A percentile compares a stretch with the other conserved stretches of the same genome.
Conservation (phyloP, 305 asterid species). For the Fraxinus greggii region DNA sequence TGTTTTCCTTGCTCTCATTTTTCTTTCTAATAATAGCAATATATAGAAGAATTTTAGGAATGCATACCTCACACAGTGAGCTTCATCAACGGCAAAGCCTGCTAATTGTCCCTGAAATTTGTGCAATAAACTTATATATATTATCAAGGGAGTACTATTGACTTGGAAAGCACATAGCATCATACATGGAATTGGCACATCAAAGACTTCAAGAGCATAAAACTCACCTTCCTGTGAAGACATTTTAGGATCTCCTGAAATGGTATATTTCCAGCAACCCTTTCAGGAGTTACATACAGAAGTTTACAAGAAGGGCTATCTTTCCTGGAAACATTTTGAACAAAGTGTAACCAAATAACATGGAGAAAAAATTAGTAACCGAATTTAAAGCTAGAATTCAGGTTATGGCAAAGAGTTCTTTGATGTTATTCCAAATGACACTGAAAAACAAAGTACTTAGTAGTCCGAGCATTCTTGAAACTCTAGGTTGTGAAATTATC, state of each 20-base stretch:
- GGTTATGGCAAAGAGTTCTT: constrained; percentile 2
- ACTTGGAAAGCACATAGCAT: constrained; percentile 15
- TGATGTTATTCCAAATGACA: neutral
- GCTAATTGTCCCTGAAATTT: constrained; percentile 75
- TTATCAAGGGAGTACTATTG: constrained; percentile 15
- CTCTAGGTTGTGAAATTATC: neutral
- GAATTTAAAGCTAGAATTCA: neutral
- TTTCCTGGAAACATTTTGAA: constrained; percentile 53
- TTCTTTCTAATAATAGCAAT: constrained; percentile 6
- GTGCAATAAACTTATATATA: constrained; percentile 17
- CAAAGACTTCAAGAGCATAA: constrained; percentile 16
- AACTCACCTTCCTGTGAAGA: constrained; percentile 65
- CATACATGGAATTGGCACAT: constrained; percentile 6
- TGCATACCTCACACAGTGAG: constrained; percentile 89
- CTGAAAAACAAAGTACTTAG: neutral
- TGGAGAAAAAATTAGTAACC: constrained; percentile 10
- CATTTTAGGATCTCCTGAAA: constrained; percentile 71
- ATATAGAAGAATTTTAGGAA: constrained; percentile 7
- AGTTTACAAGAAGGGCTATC: constrained; percentile 91
- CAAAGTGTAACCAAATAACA: constrained; percentile 7
- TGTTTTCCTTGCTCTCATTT: constrained; percentile 10
- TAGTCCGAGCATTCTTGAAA: neutral
- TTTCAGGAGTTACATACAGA: constrained; percentile 92
- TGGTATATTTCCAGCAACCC: constrained; percentile 81
- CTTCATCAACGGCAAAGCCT: constrained; percentile 94